Base-by-base conservation (phyloP, 73 alveolate genomes). In the Paramecium primaurelia region DNA sequence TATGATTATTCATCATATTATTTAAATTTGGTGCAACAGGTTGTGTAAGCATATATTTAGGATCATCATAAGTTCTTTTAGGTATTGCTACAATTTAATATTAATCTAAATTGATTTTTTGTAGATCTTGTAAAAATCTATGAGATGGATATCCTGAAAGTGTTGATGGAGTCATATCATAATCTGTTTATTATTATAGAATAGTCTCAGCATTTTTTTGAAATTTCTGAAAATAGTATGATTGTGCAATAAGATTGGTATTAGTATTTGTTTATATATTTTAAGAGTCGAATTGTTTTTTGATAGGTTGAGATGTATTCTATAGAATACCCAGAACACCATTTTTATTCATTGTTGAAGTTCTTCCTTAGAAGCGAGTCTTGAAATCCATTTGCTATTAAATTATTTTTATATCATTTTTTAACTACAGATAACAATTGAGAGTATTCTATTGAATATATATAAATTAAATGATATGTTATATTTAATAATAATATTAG, bases 321-420 rank as follows among this genome's bases (percentile, higher is more conserved):
- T 30, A 9, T 3, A 75, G 37, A 12, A 75, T 75, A 4, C 88
- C 68, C 3, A 75, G n/a, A 16, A 75, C 68, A 16, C 88, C 88
- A 38, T 75, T 42, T 38, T 75, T 75, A 42, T 75, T 32, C 88
- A 75, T 75, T 1, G 40, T 42, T 4, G 88, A 75, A 0, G 68
- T 38, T 75, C 60, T 30, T 38, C 88, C 88, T 42, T 75, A 38
- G n/a, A 75, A 75, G 38, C 88, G 58, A 75, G 88, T n/a, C 14
- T 75, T 75, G 12, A 75, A 75, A 42, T 75, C 88, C 88, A 75
- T 75, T 28, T 32, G 42, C 11, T 64, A 32, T 11, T 64, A 14
- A 25, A 64, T 64, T 25, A 64, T 64, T 32, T 59, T 28, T 64
- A 54, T 54, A 54, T 54, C 69, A 54, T 54, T 54, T 54, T 47